Conservation (phyloP, 2,329 filamentous ascomycete genomes). For the Cladosporium colombiae region DNA sequence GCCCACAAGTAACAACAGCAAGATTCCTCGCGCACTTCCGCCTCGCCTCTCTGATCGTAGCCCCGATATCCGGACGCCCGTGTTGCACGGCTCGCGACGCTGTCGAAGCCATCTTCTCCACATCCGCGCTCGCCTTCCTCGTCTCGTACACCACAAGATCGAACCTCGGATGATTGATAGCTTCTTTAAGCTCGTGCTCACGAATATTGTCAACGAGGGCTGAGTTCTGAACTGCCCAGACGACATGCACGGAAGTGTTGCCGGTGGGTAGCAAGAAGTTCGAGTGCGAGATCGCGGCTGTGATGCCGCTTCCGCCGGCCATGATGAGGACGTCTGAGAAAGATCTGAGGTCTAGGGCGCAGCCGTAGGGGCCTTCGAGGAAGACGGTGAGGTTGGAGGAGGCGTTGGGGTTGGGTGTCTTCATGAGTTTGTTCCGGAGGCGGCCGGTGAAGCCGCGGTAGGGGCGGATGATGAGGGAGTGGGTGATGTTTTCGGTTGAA, state of each 20-base stretch:
- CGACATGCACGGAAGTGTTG: conserved; percentile 23
- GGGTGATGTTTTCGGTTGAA: neutral
- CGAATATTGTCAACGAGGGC: conserved; percentile 26
- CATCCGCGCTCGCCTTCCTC: neutral
- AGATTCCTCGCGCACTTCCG: conserved; percentile 20
- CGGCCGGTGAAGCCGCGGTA: conserved; percentile 54
- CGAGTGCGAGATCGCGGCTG: conserved; percentile 41
- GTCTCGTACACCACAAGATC: neutral
- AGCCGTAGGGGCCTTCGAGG: conserved; percentile 55
- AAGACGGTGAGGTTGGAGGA: conserved; percentile 41
- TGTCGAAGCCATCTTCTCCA: neutral
- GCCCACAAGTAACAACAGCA: conserved; percentile 27
- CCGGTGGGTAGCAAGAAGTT: conserved; percentile 21
- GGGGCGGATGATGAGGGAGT: conserved; percentile 54
- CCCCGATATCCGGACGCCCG: conserved; percentile 27
- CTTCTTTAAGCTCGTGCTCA: conserved; percentile 14
- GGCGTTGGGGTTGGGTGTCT: conserved; percentile 30
- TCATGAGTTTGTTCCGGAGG: conserved; percentile 42
- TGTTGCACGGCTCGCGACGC: conserved; percentile 18
- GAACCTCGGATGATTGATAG: neutral
- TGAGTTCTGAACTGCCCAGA: conserved; percentile 24
- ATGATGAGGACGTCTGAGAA: conserved; percentile 46
- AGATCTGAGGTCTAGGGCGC: conserved; percentile 42
- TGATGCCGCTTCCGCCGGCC: conserved; percentile 53
- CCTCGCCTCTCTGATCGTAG: conserved; percentile 24